Percentiles rank a stretch among this genome's conserved stretches.
These are phyloP conservation scores for Aspergillus sp. DNA, from an alignment of 2,329 filamentous ascomycete genomes.

Conservation along the genomic window DNA sequence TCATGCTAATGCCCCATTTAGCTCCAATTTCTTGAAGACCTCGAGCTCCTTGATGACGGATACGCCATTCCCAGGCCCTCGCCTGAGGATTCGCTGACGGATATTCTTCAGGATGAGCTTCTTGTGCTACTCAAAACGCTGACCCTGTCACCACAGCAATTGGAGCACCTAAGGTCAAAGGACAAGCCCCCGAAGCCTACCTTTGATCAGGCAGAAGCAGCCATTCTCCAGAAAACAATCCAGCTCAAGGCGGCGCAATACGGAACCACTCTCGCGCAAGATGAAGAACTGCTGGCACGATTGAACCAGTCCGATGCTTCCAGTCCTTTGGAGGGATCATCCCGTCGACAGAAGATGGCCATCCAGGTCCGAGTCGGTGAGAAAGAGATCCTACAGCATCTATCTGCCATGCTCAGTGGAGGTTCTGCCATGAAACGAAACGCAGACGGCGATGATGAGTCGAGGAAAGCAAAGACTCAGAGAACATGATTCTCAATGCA, in stretches of 20 bases:
- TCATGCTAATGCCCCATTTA: conserved; percentile 11
- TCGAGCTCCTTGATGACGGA: conserved; percentile 64
- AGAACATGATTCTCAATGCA: conserved; percentile 12
- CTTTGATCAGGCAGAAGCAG: conserved; percentile 21
- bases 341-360: conserved; percentile 53
- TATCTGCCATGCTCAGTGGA: conserved; percentile 36
- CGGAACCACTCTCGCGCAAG: conserved; percentile 48
- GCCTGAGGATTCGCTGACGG: conserved; percentile 20
- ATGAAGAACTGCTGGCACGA: conserved; percentile 38
- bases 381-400: conserved; percentile 60
- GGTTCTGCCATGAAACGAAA: conserved; percentile 25
- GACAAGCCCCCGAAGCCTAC: conserved; percentile 32
- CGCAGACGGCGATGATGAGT: conserved; percentile 17
- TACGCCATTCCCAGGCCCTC: conserved; percentile 55
- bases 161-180: conserved; percentile 28
- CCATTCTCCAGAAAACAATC: conserved; percentile 30
- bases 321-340: conserved; percentile 28
- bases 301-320: conserved; percentile 26
- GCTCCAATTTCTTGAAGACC: conserved; percentile 56
- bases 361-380: conserved; percentile 66
- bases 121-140: conserved; percentile 34
- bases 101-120: conserved; percentile 36
- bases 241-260: conserved; percentile 44
- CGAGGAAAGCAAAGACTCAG: conserved; percentile 23
- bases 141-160: conserved; percentile 25